Percentiles rank a stretch among this genome's conserved stretches.
These are phyloP conservation scores for Mycotypha africana DNA, from an alignment of 371 early-diverging fungal species.

Conservation along the genomic window DNA sequence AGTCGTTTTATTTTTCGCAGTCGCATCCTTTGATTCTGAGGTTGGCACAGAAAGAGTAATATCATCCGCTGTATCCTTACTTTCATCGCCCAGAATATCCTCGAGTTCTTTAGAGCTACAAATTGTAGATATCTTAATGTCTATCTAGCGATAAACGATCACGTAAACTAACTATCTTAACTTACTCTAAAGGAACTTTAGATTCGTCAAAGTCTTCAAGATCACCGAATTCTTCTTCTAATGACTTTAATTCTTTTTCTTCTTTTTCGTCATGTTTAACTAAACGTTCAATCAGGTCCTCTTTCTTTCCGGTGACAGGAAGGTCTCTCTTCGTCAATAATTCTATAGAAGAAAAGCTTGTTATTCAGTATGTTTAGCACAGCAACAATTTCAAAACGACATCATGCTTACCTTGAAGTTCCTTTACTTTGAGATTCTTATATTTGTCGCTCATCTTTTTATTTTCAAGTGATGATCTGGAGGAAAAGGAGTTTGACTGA, in stretches of 20 bases:
- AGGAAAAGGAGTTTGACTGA: too few relatives aligned
- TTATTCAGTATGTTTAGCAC: neutral
- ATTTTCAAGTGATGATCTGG: too few relatives aligned
- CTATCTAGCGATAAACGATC: too few relatives aligned
- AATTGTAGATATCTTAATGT: too few relatives aligned
- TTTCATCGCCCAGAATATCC: constrained; percentile 4
- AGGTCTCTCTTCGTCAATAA: constrained; percentile 52
- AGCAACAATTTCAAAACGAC: too few relatives aligned
- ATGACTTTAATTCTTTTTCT: constrained; percentile 38
- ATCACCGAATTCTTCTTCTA: constrained; percentile 40
- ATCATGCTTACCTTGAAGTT: constrained; percentile 55
- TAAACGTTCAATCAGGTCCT: constrained; percentile 60
- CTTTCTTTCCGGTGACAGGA: constrained; percentile 60
- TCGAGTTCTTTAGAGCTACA: too few relatives aligned
- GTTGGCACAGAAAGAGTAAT: too few relatives aligned
- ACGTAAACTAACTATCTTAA: too few relatives aligned
- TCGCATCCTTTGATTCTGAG: neutral
- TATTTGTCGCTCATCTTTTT: constrained; percentile 31
- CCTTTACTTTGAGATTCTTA: constrained; percentile 55
- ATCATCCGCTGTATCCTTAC: neutral
- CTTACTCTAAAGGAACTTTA: constrained; percentile 21
- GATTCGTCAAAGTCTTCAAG: constrained; percentile 41
- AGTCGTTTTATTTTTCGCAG: neutral
- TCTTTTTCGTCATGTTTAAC: constrained; percentile 51
- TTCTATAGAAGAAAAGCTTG: constrained; percentile 18